phyloP scores from a whole-genome alignment of 345 rosid species.

The Populus euphratica region DNA sequence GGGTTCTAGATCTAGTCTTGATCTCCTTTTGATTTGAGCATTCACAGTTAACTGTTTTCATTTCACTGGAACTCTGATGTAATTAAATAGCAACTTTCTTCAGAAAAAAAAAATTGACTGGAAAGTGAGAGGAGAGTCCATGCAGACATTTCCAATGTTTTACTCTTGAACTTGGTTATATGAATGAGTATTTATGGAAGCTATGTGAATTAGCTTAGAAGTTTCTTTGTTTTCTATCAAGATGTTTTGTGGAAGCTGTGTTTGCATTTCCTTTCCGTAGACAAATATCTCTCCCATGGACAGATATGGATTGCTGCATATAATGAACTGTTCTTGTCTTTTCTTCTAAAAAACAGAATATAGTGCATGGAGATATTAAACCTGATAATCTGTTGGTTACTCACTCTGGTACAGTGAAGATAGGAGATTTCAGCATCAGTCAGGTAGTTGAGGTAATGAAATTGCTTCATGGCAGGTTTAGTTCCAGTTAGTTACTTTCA shows the following conservation, averaged over 20 bases:
- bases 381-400: slow-evolving; percentile 97
- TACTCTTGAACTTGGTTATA: background rate
- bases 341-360: slow-evolving; percentile 47
- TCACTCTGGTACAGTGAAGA: slow-evolving; percentile 69
- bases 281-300: background rate
- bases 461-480: background rate
- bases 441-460: slow-evolving; percentile 87
- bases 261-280: background rate
- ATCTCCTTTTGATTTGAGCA: background rate
- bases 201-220: background rate
- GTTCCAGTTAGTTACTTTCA: background rate
- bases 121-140: background rate
- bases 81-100: background rate
- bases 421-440: slow-evolving; percentile 97
- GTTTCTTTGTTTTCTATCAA: background rate
- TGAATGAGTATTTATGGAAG: background rate
- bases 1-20: background rate
- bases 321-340: background rate
- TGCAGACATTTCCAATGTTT: background rate
- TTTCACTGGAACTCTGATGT: background rate
- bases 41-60: slow-evolving; percentile 1
- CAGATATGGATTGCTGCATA: background rate
- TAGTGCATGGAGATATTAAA: slow-evolving; percentile 95
- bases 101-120: background rate
- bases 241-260: background rate